phyloP scores from a whole-genome alignment of 768 basidiomycete genomes.

The Melanogaster broomeanus region DNA sequence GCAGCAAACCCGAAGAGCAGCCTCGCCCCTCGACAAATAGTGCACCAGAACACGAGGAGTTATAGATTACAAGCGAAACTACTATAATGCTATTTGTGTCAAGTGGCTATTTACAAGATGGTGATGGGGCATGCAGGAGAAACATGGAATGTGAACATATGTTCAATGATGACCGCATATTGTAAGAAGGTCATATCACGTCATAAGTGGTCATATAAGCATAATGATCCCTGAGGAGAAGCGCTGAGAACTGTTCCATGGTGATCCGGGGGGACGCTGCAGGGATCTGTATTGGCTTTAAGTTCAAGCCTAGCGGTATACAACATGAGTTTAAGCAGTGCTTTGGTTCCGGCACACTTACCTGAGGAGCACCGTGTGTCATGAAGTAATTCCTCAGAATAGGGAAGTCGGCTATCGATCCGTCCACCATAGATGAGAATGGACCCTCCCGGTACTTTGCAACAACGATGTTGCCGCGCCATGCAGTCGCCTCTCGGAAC shows the following conservation, averaged over 20 bases:
- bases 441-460: conserved; percentile 61
- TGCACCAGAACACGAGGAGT: conserved; percentile 24
- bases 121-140: conserved; percentile 22
- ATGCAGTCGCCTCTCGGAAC: conserved; percentile 65
- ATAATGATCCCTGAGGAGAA: conserved; percentile 17
- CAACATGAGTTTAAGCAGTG: conserved; percentile 21
- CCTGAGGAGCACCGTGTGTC: conserved; percentile 58
- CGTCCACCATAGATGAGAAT: conserved; percentile 60
- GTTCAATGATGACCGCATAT: background rate
- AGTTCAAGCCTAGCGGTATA: conserved; percentile 29
- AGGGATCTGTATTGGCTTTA: conserved; percentile 21
- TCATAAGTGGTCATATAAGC: conserved; percentile 30
- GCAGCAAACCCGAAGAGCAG: conserved; percentile 27
- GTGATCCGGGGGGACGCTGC: background rate
- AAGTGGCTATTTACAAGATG: conserved; percentile 16
- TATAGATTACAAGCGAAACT: conserved; percentile 27
- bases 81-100: conserved; percentile 9
- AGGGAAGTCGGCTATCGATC: conserved; percentile 83
- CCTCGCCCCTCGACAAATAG: conserved; percentile 12
- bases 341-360: conserved; percentile 23
- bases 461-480: conserved; percentile 80
- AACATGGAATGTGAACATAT: conserved; percentile 23
- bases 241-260: background rate
- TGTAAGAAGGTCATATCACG: conserved; percentile 13
- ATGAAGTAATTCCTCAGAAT: conserved; percentile 78